Conservation (phyloP, 441 rosid genomes). For the Francoa sonchifolia region DNA sequence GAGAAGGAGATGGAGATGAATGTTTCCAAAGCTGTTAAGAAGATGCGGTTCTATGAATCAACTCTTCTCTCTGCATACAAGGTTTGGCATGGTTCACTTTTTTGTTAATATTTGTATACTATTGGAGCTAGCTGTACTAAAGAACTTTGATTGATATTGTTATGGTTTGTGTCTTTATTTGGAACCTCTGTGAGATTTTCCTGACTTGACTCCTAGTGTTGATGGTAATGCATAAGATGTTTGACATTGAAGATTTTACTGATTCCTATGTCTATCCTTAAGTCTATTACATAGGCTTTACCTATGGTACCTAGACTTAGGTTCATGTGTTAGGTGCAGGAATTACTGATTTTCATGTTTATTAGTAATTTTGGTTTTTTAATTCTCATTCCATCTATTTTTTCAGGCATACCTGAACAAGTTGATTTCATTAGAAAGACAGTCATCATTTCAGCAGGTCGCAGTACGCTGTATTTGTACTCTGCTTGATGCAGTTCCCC, state of each 20-base stretch:
- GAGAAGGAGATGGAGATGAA: slow-evolving; percentile 96
- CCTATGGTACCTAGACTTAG: too few species aligned
- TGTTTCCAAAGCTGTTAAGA: slow-evolving; percentile 86
- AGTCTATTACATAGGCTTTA: too few species aligned
- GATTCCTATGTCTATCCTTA: too few species aligned
- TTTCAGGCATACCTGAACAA: slow-evolving; percentile 66
- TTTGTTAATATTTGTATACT: neutral
- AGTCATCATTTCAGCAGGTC: slow-evolving; percentile 46
- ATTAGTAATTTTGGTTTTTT: too few species aligned
- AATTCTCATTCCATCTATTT: slow-evolving; percentile 9
- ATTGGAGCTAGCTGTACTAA: neutral
- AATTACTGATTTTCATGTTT: too few species aligned
- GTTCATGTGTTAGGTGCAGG: too few species aligned
- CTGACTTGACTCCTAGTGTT: too few species aligned
- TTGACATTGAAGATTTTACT: too few species aligned
- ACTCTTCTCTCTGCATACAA: slow-evolving; percentile 68
- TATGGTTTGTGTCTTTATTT: too few species aligned
- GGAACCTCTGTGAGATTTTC: too few species aligned
- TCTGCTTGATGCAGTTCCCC: slow-evolving; percentile 78
- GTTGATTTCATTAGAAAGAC: slow-evolving; percentile 44
- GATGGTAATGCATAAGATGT: too few species aligned
- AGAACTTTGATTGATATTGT: too few species aligned
- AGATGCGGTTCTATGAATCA: slow-evolving; percentile 76
- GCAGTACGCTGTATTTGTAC: slow-evolving; percentile 62
- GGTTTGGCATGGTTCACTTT: slow-evolving; percentile 27